Base-by-base conservation (phyloP, 352 stramenopile genomes). In the Halophytophthora batemanensis region DNA sequence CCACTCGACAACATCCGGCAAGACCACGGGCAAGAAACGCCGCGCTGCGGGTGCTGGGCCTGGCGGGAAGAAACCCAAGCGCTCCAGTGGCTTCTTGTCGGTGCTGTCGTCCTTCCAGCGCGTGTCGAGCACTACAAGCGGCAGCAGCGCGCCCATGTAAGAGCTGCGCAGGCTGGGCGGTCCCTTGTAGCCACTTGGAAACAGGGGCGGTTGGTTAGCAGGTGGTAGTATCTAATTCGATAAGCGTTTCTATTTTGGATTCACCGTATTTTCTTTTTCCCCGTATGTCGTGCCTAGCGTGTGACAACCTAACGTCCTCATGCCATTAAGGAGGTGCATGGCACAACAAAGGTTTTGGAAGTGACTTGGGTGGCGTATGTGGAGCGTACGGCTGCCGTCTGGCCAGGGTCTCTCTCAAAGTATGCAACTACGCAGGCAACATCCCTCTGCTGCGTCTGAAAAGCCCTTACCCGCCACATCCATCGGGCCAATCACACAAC, bases 31-130 rank as follows among this genome's bases (percentile, higher is more conserved):
- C 17, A 15, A 28, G 4, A 78, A 83, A 50, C 66, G 67, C 15
- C 49, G 52, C 1, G 36, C 21, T 28, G 40, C 33, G 2, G 52
- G 29, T 34, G 41, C 33, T 40, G 35, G 6, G 23, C 52, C 41
- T 0, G 34, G 41, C 17, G 60, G 23, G 6, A 77, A 81, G 69
- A 74, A 75, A 43, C 52, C 52, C 53, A 72, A 84, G 47, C 66
- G 41, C 42, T 67, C 67, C 42, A 78, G 80, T 39, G 65, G 64
- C 29, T 79, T 92, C 48, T 75, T 92, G 51, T 87, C 78, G 0
- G 75, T 81, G 39, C 59, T 92, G 15, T 80, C 78, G 8, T 87
- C 77, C 23, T 92, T 75, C 46, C 74, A 92, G 37, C 82, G 74
- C 59, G 73, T 86, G 14, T 66, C 72, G 0, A 72, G 61, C 58